Evolutionary conservation across 495 filamentous ascomycete genomes (phyloP), one percentile per base, ranked within the genome.

Genomic region (Annulohypoxylon bovei): DNA sequence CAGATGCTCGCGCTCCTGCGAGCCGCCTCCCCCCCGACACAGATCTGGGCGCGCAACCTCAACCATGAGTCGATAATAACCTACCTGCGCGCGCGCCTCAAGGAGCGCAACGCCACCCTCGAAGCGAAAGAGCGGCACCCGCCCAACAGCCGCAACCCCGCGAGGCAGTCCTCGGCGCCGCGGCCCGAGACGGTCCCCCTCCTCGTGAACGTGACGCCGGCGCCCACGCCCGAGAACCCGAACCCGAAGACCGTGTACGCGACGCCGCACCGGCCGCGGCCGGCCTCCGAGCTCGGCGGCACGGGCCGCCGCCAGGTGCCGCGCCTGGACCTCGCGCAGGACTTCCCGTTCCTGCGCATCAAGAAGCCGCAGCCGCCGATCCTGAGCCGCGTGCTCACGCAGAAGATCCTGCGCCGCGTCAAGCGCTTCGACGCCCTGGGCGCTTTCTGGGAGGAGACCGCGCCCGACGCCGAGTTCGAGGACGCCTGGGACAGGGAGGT

Each of bases 311-410:
- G 90, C 14, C 82, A 81, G 52, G 75, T 93, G 3, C 92, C 92
- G 0, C 77, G 77, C 0, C 76, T 93, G 1, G 86, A 87, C 68
- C 82, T 82, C 64, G 86, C 88, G 2, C 79, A 80, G 37, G 86
- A 84, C 27, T 67, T 91, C n/a, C 91, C 92, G 0, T 90, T 94
- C 63, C 77, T 95, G 44, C 88, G 91, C 23, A 75, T 92, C 54
- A 85, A 82, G 66, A 93, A 93, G 74, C 91, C 91, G 6, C 90
- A 93, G 71, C 83, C 91, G 4, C 69, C 73, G 30, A 78, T 78
- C 35, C 78, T 94, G 3, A 86, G 84, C 65, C 77, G 84, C 3
- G 79, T 91, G 0, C 75, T 95, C 11, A 76, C 82, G 7, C 77
- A 85, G 30, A 89, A 86, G 56, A 66, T 86, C 16, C 8, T 68